Evolutionary conservation across 306 rosid species (phyloP).

Genomic region (Rubus idaeus): DNA sequence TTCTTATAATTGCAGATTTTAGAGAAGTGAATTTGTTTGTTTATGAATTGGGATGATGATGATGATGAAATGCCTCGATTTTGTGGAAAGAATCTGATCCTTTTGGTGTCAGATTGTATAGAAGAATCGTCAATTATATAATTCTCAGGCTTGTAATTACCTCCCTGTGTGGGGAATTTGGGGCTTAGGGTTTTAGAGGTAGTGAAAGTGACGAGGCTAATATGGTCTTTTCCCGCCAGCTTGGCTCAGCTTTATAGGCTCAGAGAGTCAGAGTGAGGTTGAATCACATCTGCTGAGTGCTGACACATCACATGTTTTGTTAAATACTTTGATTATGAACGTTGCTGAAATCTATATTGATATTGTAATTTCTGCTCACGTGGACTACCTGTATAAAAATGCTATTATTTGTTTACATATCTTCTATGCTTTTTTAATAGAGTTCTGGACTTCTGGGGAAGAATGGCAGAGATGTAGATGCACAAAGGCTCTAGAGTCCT

Average conservation of each 20-base stretch:
- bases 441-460: not conserved
- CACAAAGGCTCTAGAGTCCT: not conserved
- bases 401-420: not conserved
- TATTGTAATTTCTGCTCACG: slow-evolving; percentile 21
- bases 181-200: slow-evolving; percentile 30
- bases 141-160: not conserved
- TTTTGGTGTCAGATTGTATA: slow-evolving; percentile 3
- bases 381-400: slow-evolving; percentile 13
- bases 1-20: slow-evolving; percentile 1
- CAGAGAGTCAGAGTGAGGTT: not conserved
- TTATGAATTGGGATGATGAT: not conserved
- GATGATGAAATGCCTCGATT: slow-evolving; percentile 20
- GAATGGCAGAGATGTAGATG: slow-evolving; percentile 5
- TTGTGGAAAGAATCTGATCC: slow-evolving; percentile 9
- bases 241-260: slow-evolving; percentile 9
- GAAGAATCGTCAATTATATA: not conserved
- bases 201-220: slow-evolving; percentile 19
- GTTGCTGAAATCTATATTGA: slow-evolving; percentile 23
- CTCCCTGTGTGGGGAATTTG: not conserved
- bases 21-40: not conserved
- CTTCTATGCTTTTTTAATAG: not conserved
- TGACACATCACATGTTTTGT: slow-evolving; percentile 21
- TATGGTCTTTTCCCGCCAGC: slow-evolving; percentile 19
- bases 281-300: slow-evolving; percentile 10
- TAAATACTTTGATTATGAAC: slow-evolving; percentile 17